Percentiles rank a stretch among this genome's conserved stretches.
Evolutionary conservation across 2,329 filamentous ascomycete genomes (phyloP).

Genomic region (Pyricularia sp.): DNA sequence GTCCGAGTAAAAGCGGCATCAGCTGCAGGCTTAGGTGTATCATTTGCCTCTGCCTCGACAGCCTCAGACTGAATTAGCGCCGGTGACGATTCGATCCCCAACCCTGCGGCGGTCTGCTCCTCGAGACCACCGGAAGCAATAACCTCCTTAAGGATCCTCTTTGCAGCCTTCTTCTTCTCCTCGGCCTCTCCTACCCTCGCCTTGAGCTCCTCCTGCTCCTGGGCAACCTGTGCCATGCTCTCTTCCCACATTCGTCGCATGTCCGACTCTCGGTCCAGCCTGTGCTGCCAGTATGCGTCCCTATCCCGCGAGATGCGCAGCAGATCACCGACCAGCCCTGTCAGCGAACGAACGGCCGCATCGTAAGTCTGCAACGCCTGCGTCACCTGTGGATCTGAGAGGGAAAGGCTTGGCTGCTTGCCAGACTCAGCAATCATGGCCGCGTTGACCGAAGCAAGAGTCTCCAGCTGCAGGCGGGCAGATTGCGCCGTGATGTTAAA

Average conservation of each 20-base stretch:
- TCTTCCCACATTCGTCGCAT: slow-evolving; percentile 97
- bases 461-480: slow-evolving; percentile 80
- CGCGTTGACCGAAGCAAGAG: slow-evolving; percentile 73
- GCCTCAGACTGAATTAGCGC: slow-evolving; percentile 2
- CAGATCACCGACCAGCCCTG: slow-evolving; percentile 71
- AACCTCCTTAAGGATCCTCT: slow-evolving; percentile 76
- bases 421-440: slow-evolving; percentile 61
- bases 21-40: slow-evolving; percentile 5
- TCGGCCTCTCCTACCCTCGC: slow-evolving; percentile 80
- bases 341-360: slow-evolving; percentile 75
- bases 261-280: slow-evolving; percentile 79
- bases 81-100: not conserved
- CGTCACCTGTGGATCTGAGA: slow-evolving; percentile 64
- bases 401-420: slow-evolving; percentile 53
- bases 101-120: slow-evolving; percentile 8
- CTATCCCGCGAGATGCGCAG: slow-evolving; percentile 87
- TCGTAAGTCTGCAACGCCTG: slow-evolving; percentile 80
- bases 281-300: slow-evolving; percentile 94
- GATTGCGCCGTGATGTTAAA: slow-evolving; percentile 97
- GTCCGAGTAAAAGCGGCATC: slow-evolving; percentile 16
- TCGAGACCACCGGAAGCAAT: slow-evolving; percentile 43
- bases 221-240: slow-evolving; percentile 93
- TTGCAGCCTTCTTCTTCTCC: slow-evolving; percentile 77
- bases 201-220: slow-evolving; percentile 85
- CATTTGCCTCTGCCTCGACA: not conserved